phyloP scores from a whole-genome alignment of 2,329 filamentous ascomycete species.

The Aspergillus tubingensis region DNA sequence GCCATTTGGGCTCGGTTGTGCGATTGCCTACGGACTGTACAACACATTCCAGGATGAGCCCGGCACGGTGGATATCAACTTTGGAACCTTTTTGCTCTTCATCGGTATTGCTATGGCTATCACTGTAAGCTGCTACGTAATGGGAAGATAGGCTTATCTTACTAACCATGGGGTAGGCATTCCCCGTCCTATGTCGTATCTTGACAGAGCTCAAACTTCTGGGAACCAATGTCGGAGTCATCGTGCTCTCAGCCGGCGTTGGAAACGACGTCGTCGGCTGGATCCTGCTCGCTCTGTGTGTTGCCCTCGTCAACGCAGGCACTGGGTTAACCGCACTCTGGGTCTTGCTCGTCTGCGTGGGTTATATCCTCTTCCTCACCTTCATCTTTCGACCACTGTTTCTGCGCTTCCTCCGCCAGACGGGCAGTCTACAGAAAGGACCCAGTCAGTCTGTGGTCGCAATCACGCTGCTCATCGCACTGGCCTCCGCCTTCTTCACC shows the following conservation, averaged over 20 bases:
- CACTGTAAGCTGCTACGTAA: constrained; percentile 57
- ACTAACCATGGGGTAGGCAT: constrained; percentile 49
- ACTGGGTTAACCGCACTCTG: constrained; percentile 81
- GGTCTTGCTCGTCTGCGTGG: constrained; percentile 74
- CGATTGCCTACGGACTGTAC: constrained; percentile 78
- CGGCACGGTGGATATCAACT: constrained; percentile 59
- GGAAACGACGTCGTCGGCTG: constrained; percentile 91
- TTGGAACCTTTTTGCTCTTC: constrained; percentile 70
- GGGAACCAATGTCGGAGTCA: constrained; percentile 78
- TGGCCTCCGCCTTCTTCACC: constrained; percentile 83
- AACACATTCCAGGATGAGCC: constrained; percentile 66
- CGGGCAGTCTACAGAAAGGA: constrained; percentile 79
- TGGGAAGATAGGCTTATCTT: too few relatives aligned
- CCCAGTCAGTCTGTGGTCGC: constrained; percentile 83
- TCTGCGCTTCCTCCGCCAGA: constrained; percentile 70
- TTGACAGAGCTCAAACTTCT: constrained; percentile 87
- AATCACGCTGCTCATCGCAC: constrained; percentile 75
- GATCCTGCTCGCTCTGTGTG: constrained; percentile 89
- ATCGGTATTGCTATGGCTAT: constrained; percentile 93
- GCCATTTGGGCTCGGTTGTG: constrained; percentile 80
- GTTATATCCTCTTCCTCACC: constrained; percentile 74
- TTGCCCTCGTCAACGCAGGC: constrained; percentile 86
- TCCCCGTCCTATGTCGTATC: constrained; percentile 92
- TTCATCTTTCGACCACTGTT: constrained; percentile 74
- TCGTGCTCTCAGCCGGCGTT: constrained; percentile 85